These are phyloP conservation scores for Knoxdaviesia capensis DNA, from an alignment of 2,329 filamentous ascomycete genomes.

Conservation along the genomic window DNA sequence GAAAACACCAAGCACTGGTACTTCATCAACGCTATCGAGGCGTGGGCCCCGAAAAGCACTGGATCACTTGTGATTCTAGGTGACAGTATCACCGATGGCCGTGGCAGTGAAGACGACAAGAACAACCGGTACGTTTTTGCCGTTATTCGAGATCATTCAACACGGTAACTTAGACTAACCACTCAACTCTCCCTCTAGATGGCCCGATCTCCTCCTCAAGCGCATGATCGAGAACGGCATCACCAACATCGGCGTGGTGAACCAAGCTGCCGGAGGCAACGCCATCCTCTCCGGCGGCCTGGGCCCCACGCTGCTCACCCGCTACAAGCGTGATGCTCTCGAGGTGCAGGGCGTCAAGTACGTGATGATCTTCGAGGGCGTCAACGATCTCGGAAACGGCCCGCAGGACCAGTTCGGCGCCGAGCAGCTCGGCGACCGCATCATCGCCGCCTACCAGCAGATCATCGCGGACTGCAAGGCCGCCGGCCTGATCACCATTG, in stretches of 20 bases:
- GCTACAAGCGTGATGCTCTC: slow-evolving; percentile 45
- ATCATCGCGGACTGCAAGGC: slow-evolving; percentile 33
- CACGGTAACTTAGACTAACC: neutral
- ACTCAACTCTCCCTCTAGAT: slow-evolving; percentile 12
- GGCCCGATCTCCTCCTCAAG: slow-evolving; percentile 35
- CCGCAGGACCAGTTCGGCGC: slow-evolving; percentile 24
- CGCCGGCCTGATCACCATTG: slow-evolving; percentile 34
- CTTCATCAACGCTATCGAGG: slow-evolving; percentile 40
- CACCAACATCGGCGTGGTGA: slow-evolving; percentile 32
- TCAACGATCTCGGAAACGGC: slow-evolving; percentile 45
- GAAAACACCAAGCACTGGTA: slow-evolving; percentile 25
- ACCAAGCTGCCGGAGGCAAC: slow-evolving; percentile 52
- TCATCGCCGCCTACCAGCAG: slow-evolving; percentile 37
- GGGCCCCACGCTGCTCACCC: slow-evolving; percentile 37
- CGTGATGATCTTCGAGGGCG: slow-evolving; percentile 46
- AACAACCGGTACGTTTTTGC: slow-evolving; percentile 27
- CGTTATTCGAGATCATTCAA: neutral
- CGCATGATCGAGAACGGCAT: slow-evolving; percentile 26
- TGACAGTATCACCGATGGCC: slow-evolving; percentile 48
- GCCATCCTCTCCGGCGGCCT: slow-evolving; percentile 39
- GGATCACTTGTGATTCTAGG: slow-evolving; percentile 33
- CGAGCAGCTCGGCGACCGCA: slow-evolving; percentile 21
- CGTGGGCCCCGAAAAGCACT: slow-evolving; percentile 21
- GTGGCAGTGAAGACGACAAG: slow-evolving; percentile 36
- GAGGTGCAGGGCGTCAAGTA: slow-evolving; percentile 35